Evolutionary conservation across 2,329 filamentous ascomycete genomes (phyloP).

Genomic region (Fusarium irregulare): DNA sequence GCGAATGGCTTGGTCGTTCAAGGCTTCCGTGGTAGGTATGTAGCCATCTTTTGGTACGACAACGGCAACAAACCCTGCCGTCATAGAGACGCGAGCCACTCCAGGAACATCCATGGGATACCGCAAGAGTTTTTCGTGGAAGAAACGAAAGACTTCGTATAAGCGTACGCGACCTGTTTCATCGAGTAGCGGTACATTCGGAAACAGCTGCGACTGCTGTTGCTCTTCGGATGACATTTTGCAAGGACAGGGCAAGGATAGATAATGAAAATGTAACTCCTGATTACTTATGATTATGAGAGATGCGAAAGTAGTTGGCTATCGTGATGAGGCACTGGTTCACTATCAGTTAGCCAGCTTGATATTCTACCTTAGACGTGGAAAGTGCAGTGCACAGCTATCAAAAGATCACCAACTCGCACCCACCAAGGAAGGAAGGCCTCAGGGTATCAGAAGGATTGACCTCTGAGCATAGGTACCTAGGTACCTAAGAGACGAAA

Average conservation of each 20-base stretch:
- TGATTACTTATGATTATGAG: not conserved
- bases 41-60: not conserved
- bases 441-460: not conserved
- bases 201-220: not conserved
- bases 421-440: not conserved
- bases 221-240: not conserved
- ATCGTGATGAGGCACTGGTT: not conserved
- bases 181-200: not conserved
- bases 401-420: not conserved
- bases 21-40: not conserved
- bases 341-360: not conserved
- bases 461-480: not conserved
- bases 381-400: not conserved
- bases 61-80: not conserved
- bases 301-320: not conserved
- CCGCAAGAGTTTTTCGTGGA: not conserved
- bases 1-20: not conserved
- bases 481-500: not conserved
- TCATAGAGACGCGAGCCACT: not conserved
- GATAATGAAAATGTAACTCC: not conserved
- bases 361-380: not conserved
- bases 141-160: not conserved
- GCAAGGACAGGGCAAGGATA: not conserved
- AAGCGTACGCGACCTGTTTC: not conserved
- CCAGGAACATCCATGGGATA: not conserved